Conservation (phyloP, 2,329 filamentous ascomycete species). For the Fusarium tupiense region DNA sequence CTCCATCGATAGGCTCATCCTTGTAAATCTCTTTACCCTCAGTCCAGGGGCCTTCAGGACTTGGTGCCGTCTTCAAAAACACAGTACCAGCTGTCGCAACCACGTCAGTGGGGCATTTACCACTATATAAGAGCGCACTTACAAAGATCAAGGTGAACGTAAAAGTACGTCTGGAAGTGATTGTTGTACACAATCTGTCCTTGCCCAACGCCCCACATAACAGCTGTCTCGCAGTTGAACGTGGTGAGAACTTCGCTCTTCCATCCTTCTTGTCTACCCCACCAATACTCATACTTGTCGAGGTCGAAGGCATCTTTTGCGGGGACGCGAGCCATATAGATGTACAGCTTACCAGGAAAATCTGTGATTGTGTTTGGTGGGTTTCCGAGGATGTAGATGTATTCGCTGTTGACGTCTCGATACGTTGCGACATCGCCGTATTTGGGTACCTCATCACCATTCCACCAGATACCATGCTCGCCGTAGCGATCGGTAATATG, state of each 20-base stretch:
- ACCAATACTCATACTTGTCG: constrained; percentile 53
- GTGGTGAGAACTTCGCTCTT: constrained; percentile 43
- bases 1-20: constrained; percentile 45
- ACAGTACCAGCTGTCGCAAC: constrained; percentile 10
- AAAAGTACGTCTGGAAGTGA: constrained; percentile 49
- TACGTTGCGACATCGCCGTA: constrained; percentile 53
- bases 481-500: constrained; percentile 48
- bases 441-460: constrained; percentile 41
- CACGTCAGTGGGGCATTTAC: fast-evolving
- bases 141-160: constrained; percentile 45
- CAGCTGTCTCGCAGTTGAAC: constrained; percentile 50
- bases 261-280: constrained; percentile 52
- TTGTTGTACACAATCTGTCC: constrained; percentile 52
- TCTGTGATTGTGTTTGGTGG: constrained; percentile 46
- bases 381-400: constrained; percentile 52
- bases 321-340: constrained; percentile 51
- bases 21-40: constrained; percentile 49
- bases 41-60: constrained; percentile 51
- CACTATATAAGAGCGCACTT: not conserved
- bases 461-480: constrained; percentile 50
- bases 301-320: constrained; percentile 50
- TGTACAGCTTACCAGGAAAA: constrained; percentile 42
- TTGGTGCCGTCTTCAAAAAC: constrained; percentile 23
- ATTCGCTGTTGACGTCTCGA: constrained; percentile 50
- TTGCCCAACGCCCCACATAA: constrained; percentile 51